Base-by-base conservation (phyloP, 73 alveolate species). In the Paramecium tetraurelia region DNA sequence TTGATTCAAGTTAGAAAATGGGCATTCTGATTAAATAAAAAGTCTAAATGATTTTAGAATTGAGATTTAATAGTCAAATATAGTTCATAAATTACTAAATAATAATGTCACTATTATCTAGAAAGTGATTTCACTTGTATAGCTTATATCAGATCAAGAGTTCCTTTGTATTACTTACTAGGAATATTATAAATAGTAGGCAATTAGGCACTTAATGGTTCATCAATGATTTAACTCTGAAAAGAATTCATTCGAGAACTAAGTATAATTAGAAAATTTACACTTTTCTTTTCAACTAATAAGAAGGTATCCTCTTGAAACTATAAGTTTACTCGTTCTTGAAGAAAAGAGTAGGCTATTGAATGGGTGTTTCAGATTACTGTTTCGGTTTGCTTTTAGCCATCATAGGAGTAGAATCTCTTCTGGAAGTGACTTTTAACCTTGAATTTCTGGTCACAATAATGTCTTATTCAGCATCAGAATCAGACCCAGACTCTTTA, bases 171-270 rank as follows among this genome's bases (percentile, higher is more conserved):
- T 18, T 53, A 53, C 35, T 53, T 53, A 7, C 31, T 53, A 5
- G 69, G 69, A 53, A 53, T 18, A 53, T 53, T 53, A 53, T 53
- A 53, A n/a, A 53, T 53, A 4, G 69, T 53, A 18, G 69, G 69
- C 18, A 53, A 53, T 18, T 53, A 5, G 11, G 69, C 69, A 53
- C 33, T 53, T 53, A 53, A 46, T 27, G 70, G 72, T 24, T 80
- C 90, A 44, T 80, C 90, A 80, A 80, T 48, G 1, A 48, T 43
- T 46, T 80, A 24, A 80, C 90, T 80, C 53, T 80, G 57, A 80
- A 80, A 80, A 9, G 90, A 80, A 63, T 80, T 80, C 90, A 80
- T 80, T 48, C 90, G 46, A 31, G 90, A 80, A 21, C 90, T 80
- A 38, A 18, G 7, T 21, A 5, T 43, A 40, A 14, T 80, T 16